Evolutionary conservation across 164 flowering plant species (phyloP).

Genomic region (Paratinospora sagittata): DNA sequence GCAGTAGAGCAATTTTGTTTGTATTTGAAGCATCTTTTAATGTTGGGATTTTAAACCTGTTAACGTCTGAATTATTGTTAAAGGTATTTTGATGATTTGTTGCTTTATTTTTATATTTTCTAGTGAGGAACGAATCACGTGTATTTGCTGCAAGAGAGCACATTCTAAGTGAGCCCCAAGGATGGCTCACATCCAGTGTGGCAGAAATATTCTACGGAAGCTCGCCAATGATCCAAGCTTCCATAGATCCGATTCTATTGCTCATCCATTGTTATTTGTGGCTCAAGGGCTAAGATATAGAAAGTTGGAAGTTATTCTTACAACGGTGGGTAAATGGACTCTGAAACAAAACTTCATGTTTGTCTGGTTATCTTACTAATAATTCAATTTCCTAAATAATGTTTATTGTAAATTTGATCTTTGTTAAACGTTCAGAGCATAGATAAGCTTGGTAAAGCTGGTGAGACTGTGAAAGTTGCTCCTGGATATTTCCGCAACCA

Average conservation of each 20-base stretch:
- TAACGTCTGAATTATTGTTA: too few relatives aligned
- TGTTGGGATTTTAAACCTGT: too few relatives aligned
- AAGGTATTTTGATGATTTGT: too few relatives aligned
- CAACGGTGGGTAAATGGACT: conserved; percentile 47
- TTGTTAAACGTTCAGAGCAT: conserved; percentile 36
- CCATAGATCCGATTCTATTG: conserved; percentile 22
- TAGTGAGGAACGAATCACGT: too few relatives aligned
- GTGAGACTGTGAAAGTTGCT: conserved; percentile 93
- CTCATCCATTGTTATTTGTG: conserved; percentile 49
- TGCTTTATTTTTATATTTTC: too few relatives aligned
- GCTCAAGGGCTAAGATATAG: conserved; percentile 81
- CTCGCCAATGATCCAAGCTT: conserved; percentile 22
- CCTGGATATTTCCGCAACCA: conserved; percentile 94
- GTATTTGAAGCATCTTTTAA: too few relatives aligned
- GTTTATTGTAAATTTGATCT: neutral
- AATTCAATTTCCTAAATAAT: neutral
- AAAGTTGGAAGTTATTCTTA: conserved; percentile 83
- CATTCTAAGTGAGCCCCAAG: neutral
- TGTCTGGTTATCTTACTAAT: neutral
- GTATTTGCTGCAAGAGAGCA: conserved; percentile 1
- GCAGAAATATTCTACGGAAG: conserved; percentile 47
- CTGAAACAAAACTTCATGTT: neutral
- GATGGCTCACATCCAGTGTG: conserved; percentile 49
- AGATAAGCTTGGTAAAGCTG: conserved; percentile 91
- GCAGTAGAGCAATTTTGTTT: too few relatives aligned